A percentile compares a stretch with the other conserved stretches of the same genome.
phyloP scores from a whole-genome alignment of 2,329 filamentous ascomycete genomes.

The Alternaria arbusti region DNA sequence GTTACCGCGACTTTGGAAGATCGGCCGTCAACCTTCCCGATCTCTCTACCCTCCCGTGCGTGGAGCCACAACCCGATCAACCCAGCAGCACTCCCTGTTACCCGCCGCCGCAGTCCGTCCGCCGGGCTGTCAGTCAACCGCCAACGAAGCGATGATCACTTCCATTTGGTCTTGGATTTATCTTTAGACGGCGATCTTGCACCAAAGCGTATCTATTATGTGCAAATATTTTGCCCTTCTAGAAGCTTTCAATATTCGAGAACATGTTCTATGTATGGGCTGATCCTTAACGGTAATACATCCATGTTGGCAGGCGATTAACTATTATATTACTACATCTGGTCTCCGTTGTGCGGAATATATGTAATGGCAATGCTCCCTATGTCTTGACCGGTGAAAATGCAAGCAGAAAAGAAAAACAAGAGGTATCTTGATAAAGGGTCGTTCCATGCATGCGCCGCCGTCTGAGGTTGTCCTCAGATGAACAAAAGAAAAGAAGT shows the following conservation, averaged over 20 bases:
- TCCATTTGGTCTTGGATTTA: background rate
- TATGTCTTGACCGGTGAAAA: background rate
- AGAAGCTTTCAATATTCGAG: background rate
- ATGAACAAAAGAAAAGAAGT: background rate
- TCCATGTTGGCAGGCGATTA: background rate
- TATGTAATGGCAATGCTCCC: background rate
- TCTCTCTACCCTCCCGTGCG: background rate
- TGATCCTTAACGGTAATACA: background rate
- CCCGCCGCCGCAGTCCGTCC: slow-evolving; percentile 1
- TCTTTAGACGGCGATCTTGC: background rate
- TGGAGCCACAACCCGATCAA: background rate
- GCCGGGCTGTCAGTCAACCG: background rate
- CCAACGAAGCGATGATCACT: slow-evolving; percentile 1
- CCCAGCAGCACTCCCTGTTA: background rate
- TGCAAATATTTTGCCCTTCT: background rate
- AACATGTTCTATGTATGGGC: background rate
- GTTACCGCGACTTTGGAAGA: background rate
- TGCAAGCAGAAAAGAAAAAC: slow-evolving; percentile 12
- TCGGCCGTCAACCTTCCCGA: background rate
- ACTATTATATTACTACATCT: slow-evolving; percentile 8
- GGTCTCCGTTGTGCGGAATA: background rate
- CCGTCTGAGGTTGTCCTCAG: background rate
- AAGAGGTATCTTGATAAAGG: slow-evolving; percentile 32
- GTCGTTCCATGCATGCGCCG: slow-evolving; percentile 17
- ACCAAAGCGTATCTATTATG: background rate